phyloP scores from a whole-genome alignment of 1,139 yeast genomes.

The Geotrichum citri-aurantii region DNA sequence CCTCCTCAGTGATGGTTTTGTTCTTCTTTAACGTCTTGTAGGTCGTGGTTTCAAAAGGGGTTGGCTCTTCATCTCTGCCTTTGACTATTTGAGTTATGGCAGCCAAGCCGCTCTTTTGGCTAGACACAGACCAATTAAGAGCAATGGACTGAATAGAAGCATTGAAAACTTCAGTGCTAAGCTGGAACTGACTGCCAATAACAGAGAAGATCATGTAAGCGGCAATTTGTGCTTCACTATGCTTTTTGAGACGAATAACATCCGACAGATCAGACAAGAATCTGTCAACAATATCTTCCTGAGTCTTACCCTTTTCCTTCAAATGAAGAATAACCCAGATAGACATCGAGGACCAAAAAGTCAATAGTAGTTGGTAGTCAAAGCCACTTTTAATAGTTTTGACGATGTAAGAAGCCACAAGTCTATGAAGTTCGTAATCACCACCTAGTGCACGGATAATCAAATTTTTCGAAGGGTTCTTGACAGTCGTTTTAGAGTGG shows the following conservation, averaged over 20 bases:
- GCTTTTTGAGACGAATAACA: slow-evolving; percentile 30
- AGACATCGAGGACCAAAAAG: slow-evolving; percentile 73
- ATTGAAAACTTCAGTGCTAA: slow-evolving; percentile 54
- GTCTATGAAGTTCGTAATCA: slow-evolving; percentile 60
- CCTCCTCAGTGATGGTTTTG: slow-evolving; percentile 9
- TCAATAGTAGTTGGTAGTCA: slow-evolving; percentile 59
- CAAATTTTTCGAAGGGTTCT: slow-evolving; percentile 61
- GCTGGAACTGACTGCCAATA: slow-evolving; percentile 63
- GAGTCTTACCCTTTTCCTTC: slow-evolving; percentile 34
- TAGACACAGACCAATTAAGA: slow-evolving; percentile 39
- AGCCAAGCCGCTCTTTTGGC: slow-evolving; percentile 35
- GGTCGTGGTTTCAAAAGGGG: slow-evolving; percentile 24
- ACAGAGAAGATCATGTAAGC: slow-evolving; percentile 80
- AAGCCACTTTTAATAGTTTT: slow-evolving; percentile 41
- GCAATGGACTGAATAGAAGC: slow-evolving; percentile 70
- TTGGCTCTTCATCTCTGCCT: slow-evolving; percentile 19
- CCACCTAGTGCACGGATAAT: slow-evolving; percentile 63
- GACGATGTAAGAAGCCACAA: slow-evolving; percentile 56
- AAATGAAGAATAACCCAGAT: slow-evolving; percentile 57
- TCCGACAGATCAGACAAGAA: slow-evolving; percentile 43
- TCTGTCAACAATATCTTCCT: slow-evolving; percentile 39
- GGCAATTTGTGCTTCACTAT: slow-evolving; percentile 68
- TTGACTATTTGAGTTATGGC: slow-evolving; percentile 37
- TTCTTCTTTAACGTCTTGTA: slow-evolving; percentile 26
- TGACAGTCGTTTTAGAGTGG: slow-evolving; percentile 60